A percentile compares a stretch with the other conserved stretches of the same genome.
phyloP scores from a whole-genome alignment of 805 yeast species.

The Saturnispora quitensis region DNA sequence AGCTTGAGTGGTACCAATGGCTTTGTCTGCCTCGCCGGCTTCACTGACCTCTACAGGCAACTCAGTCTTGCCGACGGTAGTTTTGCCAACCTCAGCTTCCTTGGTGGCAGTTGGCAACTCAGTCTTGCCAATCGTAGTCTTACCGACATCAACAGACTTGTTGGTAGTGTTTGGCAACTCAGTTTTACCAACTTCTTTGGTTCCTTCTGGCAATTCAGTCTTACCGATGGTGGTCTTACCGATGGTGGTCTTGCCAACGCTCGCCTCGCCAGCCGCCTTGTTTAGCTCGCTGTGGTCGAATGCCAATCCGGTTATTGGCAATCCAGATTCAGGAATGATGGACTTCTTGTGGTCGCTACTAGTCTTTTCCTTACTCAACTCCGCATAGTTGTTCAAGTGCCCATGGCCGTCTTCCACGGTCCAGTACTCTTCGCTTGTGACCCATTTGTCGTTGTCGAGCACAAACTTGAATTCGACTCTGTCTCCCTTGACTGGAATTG shows the following conservation, averaged over 20 bases:
- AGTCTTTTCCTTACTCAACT: slow-evolving; percentile 28
- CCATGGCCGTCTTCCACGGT: slow-evolving; percentile 42
- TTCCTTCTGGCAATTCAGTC: slow-evolving; percentile 8
- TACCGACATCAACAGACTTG: not conserved
- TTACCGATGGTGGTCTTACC: not conserved
- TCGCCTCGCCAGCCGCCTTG: not conserved
- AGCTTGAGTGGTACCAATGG: not conserved
- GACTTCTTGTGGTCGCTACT: slow-evolving; percentile 22
- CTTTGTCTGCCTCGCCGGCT: not conserved
- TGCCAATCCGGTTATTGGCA: not conserved
- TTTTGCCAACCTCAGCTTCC: not conserved
- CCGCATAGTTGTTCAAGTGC: slow-evolving; percentile 42
- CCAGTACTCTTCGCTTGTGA: slow-evolving; percentile 31
- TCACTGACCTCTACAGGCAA: not conserved
- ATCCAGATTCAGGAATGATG: slow-evolving; percentile 34
- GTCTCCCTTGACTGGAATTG: slow-evolving; percentile 24
- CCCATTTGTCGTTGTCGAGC: slow-evolving; percentile 50
- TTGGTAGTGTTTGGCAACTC: not conserved
- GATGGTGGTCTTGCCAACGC: slow-evolving; percentile 17
- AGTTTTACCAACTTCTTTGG: slow-evolving; percentile 21
- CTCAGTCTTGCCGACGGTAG: not conserved
- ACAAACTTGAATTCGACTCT: slow-evolving; percentile 42
- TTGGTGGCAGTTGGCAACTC: not conserved
- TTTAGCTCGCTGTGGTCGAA: not conserved
- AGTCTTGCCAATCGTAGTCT: slow-evolving; percentile 21